These are phyloP conservation scores for Pseudogymnoascus sp. DNA, from an alignment of 2,329 filamentous ascomycete species.

Conservation along the genomic window DNA sequence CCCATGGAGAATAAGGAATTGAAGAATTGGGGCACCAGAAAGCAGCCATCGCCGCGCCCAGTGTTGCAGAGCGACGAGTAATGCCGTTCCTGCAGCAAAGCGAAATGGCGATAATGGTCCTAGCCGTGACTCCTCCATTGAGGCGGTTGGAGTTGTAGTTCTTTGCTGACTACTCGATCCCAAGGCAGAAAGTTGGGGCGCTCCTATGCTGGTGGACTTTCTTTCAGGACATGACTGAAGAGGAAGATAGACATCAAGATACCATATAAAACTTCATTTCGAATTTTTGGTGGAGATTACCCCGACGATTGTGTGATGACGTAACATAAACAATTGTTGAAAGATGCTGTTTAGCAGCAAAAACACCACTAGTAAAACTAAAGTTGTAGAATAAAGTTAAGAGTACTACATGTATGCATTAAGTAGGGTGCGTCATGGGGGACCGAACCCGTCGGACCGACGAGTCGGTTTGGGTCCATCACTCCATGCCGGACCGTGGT, in stretches of 20 bases:
- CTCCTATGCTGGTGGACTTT: neutral
- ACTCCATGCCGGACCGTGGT: neutral
- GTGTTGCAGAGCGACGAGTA: slow-evolving; percentile 19
- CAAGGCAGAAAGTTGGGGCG: neutral
- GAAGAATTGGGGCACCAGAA: slow-evolving; percentile 33
- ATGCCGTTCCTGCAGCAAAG: slow-evolving; percentile 8
- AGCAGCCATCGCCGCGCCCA: slow-evolving; percentile 32
- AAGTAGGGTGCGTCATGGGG: neutral
- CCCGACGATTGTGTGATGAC: neutral
- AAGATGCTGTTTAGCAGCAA: neutral
- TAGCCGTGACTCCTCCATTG: neutral
- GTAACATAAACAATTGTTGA: neutral
- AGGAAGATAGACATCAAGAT: neutral
- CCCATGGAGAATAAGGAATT: slow-evolving; percentile 29
- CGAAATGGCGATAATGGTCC: neutral
- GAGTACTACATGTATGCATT: neutral
- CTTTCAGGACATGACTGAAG: neutral
- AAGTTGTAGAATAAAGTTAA: neutral
- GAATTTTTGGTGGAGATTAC: neutral
- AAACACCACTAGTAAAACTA: neutral
- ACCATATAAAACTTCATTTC: neutral
- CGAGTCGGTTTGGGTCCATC: neutral
- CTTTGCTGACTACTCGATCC: neutral
- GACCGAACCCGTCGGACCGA: slow-evolving; percentile 1
- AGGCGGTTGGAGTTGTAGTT: neutral